Percentiles rank a stretch among this genome's conserved stretches.
phyloP scores from a whole-genome alignment of 2,329 filamentous ascomycete genomes.

The Apiospora malaysiana region DNA sequence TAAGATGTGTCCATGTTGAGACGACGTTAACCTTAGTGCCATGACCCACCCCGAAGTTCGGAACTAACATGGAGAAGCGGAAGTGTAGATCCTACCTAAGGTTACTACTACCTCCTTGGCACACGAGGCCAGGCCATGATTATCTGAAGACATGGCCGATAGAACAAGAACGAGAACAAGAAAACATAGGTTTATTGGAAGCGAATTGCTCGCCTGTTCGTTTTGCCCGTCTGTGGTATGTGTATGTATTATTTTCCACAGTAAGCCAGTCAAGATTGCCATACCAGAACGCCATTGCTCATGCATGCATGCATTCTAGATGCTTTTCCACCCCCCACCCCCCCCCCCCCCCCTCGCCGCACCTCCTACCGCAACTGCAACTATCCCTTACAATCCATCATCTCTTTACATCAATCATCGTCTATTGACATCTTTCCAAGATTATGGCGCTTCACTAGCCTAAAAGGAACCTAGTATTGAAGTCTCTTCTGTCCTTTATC shows the following conservation, averaged over 20 bases:
- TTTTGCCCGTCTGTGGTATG: neutral
- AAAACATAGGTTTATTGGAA: conserved; percentile 19
- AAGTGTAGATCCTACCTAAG: neutral
- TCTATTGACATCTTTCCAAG: conserved; percentile 2
- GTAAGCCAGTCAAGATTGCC: conserved; percentile 18
- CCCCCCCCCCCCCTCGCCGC: neutral
- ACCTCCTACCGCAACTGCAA: no score
- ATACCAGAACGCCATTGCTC: conserved; percentile 21
- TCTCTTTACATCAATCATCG: neutral
- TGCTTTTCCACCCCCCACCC: conserved; percentile 14
- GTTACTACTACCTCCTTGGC: conserved; percentile 1
- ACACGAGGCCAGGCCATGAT: neutral
- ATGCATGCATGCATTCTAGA: conserved; percentile 19
- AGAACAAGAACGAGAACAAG: neutral
- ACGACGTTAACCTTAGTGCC: conserved; percentile 12
- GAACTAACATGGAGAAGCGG: conserved; percentile 16
- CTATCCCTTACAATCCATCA: neutral
- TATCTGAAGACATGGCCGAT: neutral
- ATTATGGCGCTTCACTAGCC: neutral
- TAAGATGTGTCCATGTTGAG: neutral
- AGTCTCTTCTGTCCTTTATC: conserved; percentile 50
- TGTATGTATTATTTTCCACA: conserved; percentile 8
- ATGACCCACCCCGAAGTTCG: conserved; percentile 17
- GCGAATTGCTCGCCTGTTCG: conserved; percentile 13
- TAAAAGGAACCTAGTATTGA: conserved; percentile 33